These are phyloP conservation scores for Nemophila menziesii DNA, from an alignment of 257 asterid species.

Conservation along the genomic window DNA sequence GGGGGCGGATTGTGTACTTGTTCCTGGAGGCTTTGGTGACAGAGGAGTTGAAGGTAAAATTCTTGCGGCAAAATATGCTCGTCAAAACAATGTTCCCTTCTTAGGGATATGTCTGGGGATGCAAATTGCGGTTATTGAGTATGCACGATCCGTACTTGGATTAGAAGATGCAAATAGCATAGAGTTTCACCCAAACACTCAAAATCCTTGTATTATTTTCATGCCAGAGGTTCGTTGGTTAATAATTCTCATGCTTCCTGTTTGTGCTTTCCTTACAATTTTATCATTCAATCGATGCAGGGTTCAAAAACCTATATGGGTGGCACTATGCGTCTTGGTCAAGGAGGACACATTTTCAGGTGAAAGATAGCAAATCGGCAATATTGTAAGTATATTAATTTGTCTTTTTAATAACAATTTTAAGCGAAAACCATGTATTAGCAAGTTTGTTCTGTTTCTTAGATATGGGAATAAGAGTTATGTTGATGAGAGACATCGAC, in stretches of 20 bases:
- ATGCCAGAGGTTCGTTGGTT: conserved; percentile 40
- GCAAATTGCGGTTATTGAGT: conserved; percentile 36
- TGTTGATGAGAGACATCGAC: conserved; percentile 93
- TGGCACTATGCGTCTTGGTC: conserved; percentile 45
- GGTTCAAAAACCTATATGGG: conserved; percentile 46
- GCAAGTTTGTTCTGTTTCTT: conserved; percentile 2
- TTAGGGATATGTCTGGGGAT: conserved; percentile 39
- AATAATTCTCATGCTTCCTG: neutral
- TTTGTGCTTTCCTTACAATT: neutral
- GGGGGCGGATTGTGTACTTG: conserved; percentile 31
- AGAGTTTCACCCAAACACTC: conserved; percentile 28
- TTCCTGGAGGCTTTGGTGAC: conserved; percentile 43
- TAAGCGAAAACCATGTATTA: too few species aligned
- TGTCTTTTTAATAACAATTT: neutral
- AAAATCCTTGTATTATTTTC: conserved; percentile 33
- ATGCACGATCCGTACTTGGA: conserved; percentile 26
- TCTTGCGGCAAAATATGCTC: conserved; percentile 36
- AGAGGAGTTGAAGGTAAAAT: conserved; percentile 40
- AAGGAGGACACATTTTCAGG: conserved; percentile 35
- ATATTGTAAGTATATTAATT: conserved; percentile 23
- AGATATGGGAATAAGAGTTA: conserved; percentile 51
- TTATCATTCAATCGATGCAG: conserved; percentile 6
- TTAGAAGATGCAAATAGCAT: conserved; percentile 28
- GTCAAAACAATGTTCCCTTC: conserved; percentile 27
- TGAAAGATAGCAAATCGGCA: conserved; percentile 23